Conservation (phyloP, 75 land plant genomes). For the Chamaecyparis obtusa region DNA sequence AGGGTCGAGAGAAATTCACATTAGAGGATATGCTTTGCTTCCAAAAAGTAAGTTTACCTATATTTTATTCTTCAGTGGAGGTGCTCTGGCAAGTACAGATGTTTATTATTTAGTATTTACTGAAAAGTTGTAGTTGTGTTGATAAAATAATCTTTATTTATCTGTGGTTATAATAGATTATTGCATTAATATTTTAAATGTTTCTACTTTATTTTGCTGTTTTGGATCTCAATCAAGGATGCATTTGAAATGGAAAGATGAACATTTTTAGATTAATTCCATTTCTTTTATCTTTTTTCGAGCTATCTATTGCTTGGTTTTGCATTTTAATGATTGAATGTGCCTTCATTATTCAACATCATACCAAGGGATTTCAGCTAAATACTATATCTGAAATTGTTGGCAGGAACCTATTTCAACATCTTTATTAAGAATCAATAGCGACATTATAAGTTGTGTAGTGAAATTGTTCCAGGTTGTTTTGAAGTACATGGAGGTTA, state of each 20-base stretch:
- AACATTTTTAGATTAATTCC: background rate
- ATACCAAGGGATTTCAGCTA: background rate
- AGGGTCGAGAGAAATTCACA: too few relatives aligned
- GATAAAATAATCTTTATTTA: too few relatives aligned
- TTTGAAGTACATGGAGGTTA: too few relatives aligned
- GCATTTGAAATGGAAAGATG: background rate
- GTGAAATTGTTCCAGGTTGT: conserved; percentile 83
- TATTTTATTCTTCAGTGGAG: too few relatives aligned
- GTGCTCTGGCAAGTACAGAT: too few relatives aligned
- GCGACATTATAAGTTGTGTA: conserved; percentile 81
- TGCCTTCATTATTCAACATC: too few relatives aligned
- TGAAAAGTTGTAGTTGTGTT: too few relatives aligned
- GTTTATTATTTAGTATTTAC: too few relatives aligned
- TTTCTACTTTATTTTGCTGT: background rate
- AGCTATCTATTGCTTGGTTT: background rate
- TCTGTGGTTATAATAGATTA: too few relatives aligned
- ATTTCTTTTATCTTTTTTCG: background rate
- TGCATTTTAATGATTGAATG: background rate
- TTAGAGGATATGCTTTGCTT: too few relatives aligned
- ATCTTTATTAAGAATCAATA: conserved; percentile 76
- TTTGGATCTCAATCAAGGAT: background rate
- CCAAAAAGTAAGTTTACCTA: too few relatives aligned
- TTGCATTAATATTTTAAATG: background rate
- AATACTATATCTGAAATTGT: background rate
- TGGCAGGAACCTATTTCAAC: conserved; percentile 95